Conservation (phyloP, 768 basidiomycete species). For the Trametes villosa region DNA sequence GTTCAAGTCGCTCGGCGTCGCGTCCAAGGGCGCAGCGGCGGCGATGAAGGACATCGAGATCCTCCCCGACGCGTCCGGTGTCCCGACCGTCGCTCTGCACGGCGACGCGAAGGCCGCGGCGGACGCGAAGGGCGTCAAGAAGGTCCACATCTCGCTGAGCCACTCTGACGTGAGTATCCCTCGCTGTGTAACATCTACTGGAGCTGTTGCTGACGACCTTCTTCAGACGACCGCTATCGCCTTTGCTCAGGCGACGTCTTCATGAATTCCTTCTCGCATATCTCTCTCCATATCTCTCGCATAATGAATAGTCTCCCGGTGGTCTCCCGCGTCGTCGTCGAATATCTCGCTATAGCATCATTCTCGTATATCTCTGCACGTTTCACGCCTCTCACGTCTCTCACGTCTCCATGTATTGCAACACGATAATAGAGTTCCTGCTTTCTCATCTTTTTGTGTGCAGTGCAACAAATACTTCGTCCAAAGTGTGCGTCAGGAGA, state of each 20-base stretch:
- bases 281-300: slow-evolving; percentile 7
- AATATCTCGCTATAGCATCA: background rate
- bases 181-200: background rate
- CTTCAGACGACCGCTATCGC: slow-evolving; percentile 81
- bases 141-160: slow-evolving; percentile 83
- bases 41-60: slow-evolving; percentile 99
- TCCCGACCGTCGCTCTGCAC: slow-evolving; percentile 74
- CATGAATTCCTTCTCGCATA: slow-evolving; percentile 26
- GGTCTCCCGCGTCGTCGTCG: slow-evolving; percentile 10
- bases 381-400: slow-evolving; percentile 10
- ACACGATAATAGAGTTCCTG: slow-evolving; percentile 13
- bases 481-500: background rate
- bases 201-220: background rate
- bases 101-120: slow-evolving; percentile 83
- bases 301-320: slow-evolving; percentile 1
- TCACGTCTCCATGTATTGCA: slow-evolving; percentile 5
- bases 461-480: background rate
- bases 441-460: background rate
- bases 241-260: slow-evolving; percentile 73
- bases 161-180: slow-evolving; percentile 83
- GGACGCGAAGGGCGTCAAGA: slow-evolving; percentile 68
- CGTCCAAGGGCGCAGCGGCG: slow-evolving; percentile 90
- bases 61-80: slow-evolving; percentile 76
- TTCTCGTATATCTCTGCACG: slow-evolving; percentile 11
- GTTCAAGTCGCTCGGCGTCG: slow-evolving; percentile 92